Base-by-base conservation (phyloP, 2,329 filamentous ascomycete genomes). In the Sodiomyces alkalinus region DNA sequence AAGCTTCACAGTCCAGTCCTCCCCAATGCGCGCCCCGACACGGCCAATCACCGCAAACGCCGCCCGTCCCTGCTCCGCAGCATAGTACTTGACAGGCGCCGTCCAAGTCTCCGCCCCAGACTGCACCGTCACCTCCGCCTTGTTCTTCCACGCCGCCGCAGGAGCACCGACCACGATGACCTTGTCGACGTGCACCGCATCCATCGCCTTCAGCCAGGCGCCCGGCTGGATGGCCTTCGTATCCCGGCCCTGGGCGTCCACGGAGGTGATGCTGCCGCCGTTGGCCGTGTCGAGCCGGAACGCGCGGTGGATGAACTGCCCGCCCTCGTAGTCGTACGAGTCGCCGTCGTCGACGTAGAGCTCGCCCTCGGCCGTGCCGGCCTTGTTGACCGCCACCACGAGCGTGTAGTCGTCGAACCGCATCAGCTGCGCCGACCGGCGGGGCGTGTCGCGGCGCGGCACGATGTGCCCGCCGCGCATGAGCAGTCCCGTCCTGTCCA, bases 391-490 rank as follows among this genome's bases (percentile, higher is more conserved):
- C 0, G 71, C 68, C 3, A 96, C 63, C 3, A 98, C 75, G 2
- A 98, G 69, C 0, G 90, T 98, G 58, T 93, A 93, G 22, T 92
- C 86, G 49, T 98, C 90, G 52, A 75, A 92, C 43, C 73, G 79
- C 90, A 96, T 96, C 25, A 94, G 63, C 13, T 80, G 75, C 33
- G 74, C 80, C 33, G 83, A 92, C 34, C 87, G 74, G 31, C 90
- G 74, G 4, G 86, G 85, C 15, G 76, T 73, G 45, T 98, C 90
- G 39, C 87, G 82, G 32, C 90, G 80, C 3, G 86, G 78, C 44
- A 96, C 76, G 42, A 98, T 77, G 50, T 96, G 81, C 2, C 90
- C 90, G 26, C 83, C 87, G 40, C 80, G 83, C 79, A 96, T 90
- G 24, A 98, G 63, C 10, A 98, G 56, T 1, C 90, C 87, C 12